Conservation (phyloP, 2,329 filamentous ascomycete genomes). For the Epicoccum nigrum region DNA sequence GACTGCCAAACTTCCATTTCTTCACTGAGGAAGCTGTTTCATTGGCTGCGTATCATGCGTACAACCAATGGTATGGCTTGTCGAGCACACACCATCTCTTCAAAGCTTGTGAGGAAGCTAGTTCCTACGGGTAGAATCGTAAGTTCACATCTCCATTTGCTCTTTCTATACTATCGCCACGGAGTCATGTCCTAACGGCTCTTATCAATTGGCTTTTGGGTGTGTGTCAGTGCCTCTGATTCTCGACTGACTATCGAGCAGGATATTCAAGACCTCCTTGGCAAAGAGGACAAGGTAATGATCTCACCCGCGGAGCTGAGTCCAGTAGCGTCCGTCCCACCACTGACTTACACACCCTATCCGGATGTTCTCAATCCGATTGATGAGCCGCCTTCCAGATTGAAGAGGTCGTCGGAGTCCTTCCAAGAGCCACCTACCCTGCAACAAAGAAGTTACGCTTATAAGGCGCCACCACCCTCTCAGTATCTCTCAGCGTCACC, state of each 20-base stretch:
- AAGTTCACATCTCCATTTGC: conserved; percentile 1
- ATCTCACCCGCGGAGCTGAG: background rate
- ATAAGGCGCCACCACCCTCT: background rate
- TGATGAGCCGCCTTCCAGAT: background rate
- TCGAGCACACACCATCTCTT: conserved; percentile 35
- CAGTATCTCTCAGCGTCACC: background rate
- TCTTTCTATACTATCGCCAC: background rate
- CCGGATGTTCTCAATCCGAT: conserved; percentile 13
- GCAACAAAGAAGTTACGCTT: background rate
- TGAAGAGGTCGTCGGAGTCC: background rate
- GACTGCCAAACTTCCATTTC: conserved; percentile 32
- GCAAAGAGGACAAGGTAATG: conserved; percentile 22
- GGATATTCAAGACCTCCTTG: conserved; percentile 25
- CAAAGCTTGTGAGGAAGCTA: conserved; percentile 26
- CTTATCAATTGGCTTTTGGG: no score
- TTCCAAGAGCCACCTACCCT: background rate
- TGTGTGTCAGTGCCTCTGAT: background rate
- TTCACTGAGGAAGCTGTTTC: conserved; percentile 40
- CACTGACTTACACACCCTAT: conserved; percentile 1
- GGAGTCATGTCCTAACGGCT: no score
- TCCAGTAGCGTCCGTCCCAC: background rate
- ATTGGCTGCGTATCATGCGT: conserved; percentile 43
- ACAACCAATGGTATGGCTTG: conserved; percentile 35
- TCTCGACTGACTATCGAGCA: conserved; percentile 1
- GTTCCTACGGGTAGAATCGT: conserved; percentile 15